A percentile compares a stretch with the other conserved stretches of the same genome.
phyloP scores from a whole-genome alignment of 306 rosid genomes.

The Notholithocarpus densiflorus region DNA sequence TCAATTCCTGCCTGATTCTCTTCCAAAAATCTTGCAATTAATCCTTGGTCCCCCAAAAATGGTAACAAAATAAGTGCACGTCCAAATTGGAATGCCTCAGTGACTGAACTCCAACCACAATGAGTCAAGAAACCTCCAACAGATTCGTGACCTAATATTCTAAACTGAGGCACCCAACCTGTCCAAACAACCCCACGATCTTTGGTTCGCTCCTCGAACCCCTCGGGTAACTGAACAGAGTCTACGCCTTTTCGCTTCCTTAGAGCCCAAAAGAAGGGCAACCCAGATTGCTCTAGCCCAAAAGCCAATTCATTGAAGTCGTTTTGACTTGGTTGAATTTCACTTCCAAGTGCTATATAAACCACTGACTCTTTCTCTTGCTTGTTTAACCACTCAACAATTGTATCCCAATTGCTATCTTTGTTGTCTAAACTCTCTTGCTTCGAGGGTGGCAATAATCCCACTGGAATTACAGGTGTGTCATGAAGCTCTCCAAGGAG shows the following conservation, averaged over 20 bases:
- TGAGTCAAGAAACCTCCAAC: slow-evolving; percentile 33
- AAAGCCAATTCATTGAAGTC: slow-evolving; percentile 23
- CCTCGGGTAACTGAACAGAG: neutral
- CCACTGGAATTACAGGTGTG: slow-evolving; percentile 35
- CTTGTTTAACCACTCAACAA: slow-evolving; percentile 28
- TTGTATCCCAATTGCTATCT: neutral
- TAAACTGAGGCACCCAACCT: slow-evolving; percentile 29
- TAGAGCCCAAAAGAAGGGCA: slow-evolving; percentile 29
- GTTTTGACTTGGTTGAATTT: slow-evolving; percentile 12
- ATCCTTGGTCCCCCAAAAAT: slow-evolving; percentile 19
- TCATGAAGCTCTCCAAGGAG: neutral
- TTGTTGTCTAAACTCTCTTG: neutral
- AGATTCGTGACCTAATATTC: slow-evolving; percentile 21
- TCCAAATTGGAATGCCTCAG: slow-evolving; percentile 12
- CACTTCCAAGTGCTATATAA: slow-evolving; percentile 34
- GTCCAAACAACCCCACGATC: slow-evolving; percentile 18
- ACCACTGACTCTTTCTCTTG: slow-evolving; percentile 22
- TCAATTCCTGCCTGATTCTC: slow-evolving; percentile 3
- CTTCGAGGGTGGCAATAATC: slow-evolving; percentile 24
- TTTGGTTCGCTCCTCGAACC: neutral
- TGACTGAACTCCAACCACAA: slow-evolving; percentile 35
- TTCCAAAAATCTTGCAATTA: neutral
- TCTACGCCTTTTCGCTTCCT: neutral
- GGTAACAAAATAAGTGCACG: slow-evolving; percentile 22
- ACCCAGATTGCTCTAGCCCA: slow-evolving; percentile 25